These are phyloP conservation scores for Sungouiella blattae DNA, from an alignment of 805 yeast genomes.

Conservation along the genomic window DNA sequence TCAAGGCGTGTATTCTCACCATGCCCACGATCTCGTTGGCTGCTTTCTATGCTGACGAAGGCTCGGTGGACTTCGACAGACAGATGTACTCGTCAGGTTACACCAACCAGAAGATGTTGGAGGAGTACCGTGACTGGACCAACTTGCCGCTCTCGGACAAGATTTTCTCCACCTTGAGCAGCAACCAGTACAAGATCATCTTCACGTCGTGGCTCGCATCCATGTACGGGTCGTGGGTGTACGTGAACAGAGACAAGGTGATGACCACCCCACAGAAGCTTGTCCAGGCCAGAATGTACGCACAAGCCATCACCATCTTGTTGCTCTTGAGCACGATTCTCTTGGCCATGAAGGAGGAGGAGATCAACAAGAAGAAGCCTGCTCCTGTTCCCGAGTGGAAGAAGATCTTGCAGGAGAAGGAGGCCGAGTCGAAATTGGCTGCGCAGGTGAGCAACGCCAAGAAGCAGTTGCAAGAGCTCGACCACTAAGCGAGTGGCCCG, in stretches of 20 bases:
- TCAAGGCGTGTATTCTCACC: constrained; percentile 35
- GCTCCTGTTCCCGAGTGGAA: constrained; percentile 25
- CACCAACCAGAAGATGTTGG: constrained; percentile 25
- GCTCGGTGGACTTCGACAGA: constrained; percentile 41
- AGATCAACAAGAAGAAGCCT: constrained; percentile 18
- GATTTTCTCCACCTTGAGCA: constrained; percentile 23
- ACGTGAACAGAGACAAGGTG: constrained; percentile 25
- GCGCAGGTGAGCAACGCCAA: not conserved
- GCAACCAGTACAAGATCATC: constrained; percentile 36
- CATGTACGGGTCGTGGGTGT: constrained; percentile 27
- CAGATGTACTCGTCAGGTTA: constrained; percentile 31
- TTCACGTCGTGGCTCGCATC: constrained; percentile 39
- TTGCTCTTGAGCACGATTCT: constrained; percentile 25
- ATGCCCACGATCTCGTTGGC: constrained; percentile 38
- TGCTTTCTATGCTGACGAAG: constrained; percentile 44
- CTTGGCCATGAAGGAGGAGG: constrained; percentile 26
- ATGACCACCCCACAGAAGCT: constrained; percentile 25
- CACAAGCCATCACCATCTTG: constrained; percentile 25
- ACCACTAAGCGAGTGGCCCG: too few relatives aligned
- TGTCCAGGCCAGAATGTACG: constrained; percentile 30
- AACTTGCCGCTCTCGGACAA: constrained; percentile 28
- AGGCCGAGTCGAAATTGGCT: constrained; percentile 8
- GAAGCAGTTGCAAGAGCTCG: too few relatives aligned
- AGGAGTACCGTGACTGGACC: constrained; percentile 36
- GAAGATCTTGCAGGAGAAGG: constrained; percentile 15